phyloP scores from a whole-genome alignment of 2,329 filamentous ascomycete species.

The Cordyceps pruinosa region DNA sequence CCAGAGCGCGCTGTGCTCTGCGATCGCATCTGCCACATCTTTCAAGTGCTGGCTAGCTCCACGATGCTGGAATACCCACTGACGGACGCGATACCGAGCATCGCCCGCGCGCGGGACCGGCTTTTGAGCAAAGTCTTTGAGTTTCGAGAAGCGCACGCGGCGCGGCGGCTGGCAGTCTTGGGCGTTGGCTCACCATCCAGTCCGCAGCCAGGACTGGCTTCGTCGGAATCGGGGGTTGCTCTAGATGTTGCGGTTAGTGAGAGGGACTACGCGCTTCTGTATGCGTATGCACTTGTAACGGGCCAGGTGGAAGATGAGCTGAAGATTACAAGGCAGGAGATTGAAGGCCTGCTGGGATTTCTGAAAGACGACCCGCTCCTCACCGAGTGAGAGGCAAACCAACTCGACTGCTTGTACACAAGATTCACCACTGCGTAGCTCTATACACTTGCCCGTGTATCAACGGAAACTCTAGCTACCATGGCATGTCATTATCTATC shows the following conservation, averaged over 20 bases:
- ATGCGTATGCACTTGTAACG: conserved; percentile 71
- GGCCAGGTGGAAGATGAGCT: conserved; percentile 56
- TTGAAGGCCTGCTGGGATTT: conserved; percentile 52
- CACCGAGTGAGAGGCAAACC: conserved; percentile 43
- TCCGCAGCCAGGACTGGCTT: background rate
- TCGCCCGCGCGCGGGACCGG: conserved; percentile 67
- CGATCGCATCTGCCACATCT: conserved; percentile 77
- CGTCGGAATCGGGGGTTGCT: conserved; percentile 17
- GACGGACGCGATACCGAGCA: conserved; percentile 73
- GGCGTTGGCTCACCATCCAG: background rate
- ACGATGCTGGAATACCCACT: conserved; percentile 86
- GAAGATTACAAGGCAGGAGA: conserved; percentile 47
- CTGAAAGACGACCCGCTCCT: conserved; percentile 25
- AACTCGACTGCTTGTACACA: background rate
- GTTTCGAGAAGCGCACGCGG: conserved; percentile 60
- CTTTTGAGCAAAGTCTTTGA: conserved; percentile 77
- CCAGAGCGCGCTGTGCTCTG: conserved; percentile 73
- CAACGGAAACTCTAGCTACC: background rate
- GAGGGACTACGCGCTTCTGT: conserved; percentile 79
- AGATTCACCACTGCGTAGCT: background rate
- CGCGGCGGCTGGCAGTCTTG: background rate
- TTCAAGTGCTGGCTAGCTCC: conserved; percentile 72
- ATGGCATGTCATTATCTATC: background rate
- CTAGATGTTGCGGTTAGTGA: conserved; percentile 46
- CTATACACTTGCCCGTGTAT: background rate